Conservation (phyloP, 345 rosid genomes). For the Microcos paniculata region DNA sequence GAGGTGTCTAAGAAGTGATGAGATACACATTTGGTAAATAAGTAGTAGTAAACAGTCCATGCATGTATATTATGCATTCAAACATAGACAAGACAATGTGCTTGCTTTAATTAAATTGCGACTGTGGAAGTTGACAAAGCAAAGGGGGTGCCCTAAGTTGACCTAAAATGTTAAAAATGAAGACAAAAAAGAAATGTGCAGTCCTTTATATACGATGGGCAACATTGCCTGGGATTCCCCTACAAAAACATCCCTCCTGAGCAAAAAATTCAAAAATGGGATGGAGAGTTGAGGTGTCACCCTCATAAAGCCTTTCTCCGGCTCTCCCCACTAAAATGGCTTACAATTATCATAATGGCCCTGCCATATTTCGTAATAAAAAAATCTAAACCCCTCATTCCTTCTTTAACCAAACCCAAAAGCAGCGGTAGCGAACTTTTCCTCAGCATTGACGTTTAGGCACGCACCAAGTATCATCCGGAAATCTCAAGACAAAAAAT, state of each 20-base stretch:
- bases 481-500: background rate
- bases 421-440: background rate
- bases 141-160: background rate
- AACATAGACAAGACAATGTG: background rate
- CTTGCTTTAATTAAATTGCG: background rate
- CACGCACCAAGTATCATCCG: background rate
- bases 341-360: background rate
- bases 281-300: no score
- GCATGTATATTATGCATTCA: no score
- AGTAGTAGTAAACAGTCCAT: no score
- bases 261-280: background rate
- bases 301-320: background rate
- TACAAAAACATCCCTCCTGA: background rate
- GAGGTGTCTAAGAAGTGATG: no score
- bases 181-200: background rate
- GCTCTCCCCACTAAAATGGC: constrained; percentile 1
- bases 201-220: background rate
- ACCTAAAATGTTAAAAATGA: background rate
- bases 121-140: constrained; percentile 4
- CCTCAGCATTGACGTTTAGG: background rate
- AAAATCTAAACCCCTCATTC: background rate
- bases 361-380: background rate
- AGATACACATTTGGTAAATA: no score
- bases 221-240: background rate
- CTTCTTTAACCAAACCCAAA: background rate